Conservation (phyloP, 495 filamentous ascomycete genomes). For the Aspergillus leporis region DNA sequence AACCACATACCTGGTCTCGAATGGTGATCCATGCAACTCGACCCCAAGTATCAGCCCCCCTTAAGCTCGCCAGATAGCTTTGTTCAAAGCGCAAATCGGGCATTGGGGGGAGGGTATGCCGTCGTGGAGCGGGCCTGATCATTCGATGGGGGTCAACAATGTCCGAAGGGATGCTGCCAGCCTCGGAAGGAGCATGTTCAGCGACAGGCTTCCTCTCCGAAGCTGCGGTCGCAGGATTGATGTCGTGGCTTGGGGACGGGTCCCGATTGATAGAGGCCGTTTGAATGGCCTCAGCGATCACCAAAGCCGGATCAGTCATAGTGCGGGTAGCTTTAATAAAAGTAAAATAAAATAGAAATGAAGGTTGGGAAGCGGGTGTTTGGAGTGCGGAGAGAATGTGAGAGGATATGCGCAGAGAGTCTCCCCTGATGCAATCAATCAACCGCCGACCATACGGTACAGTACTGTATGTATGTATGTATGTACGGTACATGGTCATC, state of each 20-base stretch:
- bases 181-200: slow-evolving; percentile 51
- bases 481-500: not conserved
- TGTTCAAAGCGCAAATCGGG: slow-evolving; percentile 96
- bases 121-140: slow-evolving; percentile 53
- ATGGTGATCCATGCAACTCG: slow-evolving; percentile 80
- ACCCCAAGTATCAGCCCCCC: slow-evolving; percentile 71
- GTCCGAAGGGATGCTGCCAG: slow-evolving; percentile 46
- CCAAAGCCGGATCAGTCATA: slow-evolving; percentile 51
- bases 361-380: not conserved
- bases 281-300: slow-evolving; percentile 76
- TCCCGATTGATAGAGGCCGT: slow-evolving; percentile 69
- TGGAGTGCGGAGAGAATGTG: slow-evolving; percentile 7
- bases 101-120: slow-evolving; percentile 70
- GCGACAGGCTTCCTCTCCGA: slow-evolving; percentile 51
- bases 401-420: slow-evolving; percentile 7
- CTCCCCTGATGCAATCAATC: slow-evolving; percentile 6
- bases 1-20: slow-evolving; percentile 73
- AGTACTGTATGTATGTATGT: not conserved
- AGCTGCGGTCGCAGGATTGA: slow-evolving; percentile 76
- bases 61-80: slow-evolving; percentile 87
- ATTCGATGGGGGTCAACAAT: slow-evolving; percentile 53
- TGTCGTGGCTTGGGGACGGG: slow-evolving; percentile 70
- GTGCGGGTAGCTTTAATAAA: too few species aligned
- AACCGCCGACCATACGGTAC: slow-evolving; percentile 1
- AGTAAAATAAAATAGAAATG: too few species aligned